Conservation (phyloP, 768 basidiomycete species). For the Hysterangium stoloniferum region DNA sequence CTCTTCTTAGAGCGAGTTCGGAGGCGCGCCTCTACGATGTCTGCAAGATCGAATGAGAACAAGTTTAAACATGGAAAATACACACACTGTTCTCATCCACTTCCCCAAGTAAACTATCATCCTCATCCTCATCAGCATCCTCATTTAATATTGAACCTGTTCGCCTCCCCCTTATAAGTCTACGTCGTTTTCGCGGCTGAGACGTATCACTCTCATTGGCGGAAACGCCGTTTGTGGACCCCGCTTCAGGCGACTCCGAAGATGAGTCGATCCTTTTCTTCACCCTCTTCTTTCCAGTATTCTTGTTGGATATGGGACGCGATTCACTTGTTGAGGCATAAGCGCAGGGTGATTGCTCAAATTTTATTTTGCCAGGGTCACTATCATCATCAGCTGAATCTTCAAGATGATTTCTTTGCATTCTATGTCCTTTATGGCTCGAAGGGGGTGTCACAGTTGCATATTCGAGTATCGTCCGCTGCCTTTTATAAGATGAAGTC, state of each 20-base stretch:
- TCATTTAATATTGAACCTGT: not conserved
- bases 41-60: conserved; percentile 25
- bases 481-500: not conserved
- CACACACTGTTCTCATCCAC: conserved; percentile 52
- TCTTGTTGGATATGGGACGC: not conserved
- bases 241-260: not conserved
- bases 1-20: conserved; percentile 54
- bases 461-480: conserved; percentile 2
- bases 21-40: conserved; percentile 55
- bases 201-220: conserved; percentile 5
- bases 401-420: not conserved
- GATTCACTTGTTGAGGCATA: not conserved
- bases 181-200: not conserved
- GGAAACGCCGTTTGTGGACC: not conserved
- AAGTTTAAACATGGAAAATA: not conserved
- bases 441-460: not conserved
- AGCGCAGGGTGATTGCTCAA: not conserved
- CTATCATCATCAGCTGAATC: not conserved
- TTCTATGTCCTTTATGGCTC: not conserved
- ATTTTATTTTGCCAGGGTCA: conserved; percentile 1
- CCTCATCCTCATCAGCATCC: not conserved
- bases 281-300: too few species aligned
- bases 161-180: not conserved
- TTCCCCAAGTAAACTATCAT: conserved; percentile 27
- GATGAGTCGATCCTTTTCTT: too few species aligned